These are phyloP conservation scores for Zopfia rhizophila DNA, from an alignment of 2,329 filamentous ascomycete species.

Conservation along the genomic window DNA sequence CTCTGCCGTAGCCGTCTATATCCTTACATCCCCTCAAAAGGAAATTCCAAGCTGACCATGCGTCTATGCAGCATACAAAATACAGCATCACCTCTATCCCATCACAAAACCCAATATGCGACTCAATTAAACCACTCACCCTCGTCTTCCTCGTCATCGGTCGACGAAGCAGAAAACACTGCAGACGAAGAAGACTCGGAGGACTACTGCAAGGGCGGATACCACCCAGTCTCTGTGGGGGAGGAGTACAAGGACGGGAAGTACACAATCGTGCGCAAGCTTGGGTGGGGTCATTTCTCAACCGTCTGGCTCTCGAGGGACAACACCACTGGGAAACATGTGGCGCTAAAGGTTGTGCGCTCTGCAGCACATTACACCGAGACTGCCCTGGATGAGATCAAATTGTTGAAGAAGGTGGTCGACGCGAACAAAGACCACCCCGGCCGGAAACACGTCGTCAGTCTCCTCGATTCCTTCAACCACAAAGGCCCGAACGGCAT, in stretches of 20 bases:
- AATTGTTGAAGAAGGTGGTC: conserved; percentile 95
- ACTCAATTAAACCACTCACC: conserved; percentile 76
- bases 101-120: conserved; percentile 59
- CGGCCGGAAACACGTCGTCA: conserved; percentile 94
- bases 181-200: conserved; percentile 99
- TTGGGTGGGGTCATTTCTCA: conserved; percentile 99
- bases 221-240: conserved; percentile 93
- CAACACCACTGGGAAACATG: conserved; percentile 89
- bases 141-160: conserved; percentile 79
- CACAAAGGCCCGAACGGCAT: conserved; percentile 96
- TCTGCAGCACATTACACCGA: conserved; percentile 99
- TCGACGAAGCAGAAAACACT: conserved; percentile 87
- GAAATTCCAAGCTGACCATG: conserved; percentile 29
- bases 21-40: conserved; percentile 28
- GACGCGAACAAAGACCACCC: conserved; percentile 94
- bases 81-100: conserved; percentile 59
- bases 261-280: conserved; percentile 95
- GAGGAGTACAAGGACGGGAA: conserved; percentile 98
- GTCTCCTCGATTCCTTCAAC: conserved; percentile 94
- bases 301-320: conserved; percentile 89
- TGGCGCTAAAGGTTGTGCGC: conserved; percentile 96
- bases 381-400: conserved; percentile 98
- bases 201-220: conserved; percentile 99
- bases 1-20: conserved; percentile 16
- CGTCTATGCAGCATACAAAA: conserved; percentile 54